These are phyloP conservation scores for Daldinia eschscholtzii DNA, from an alignment of 2,329 filamentous ascomycete genomes.

Conservation along the genomic window DNA sequence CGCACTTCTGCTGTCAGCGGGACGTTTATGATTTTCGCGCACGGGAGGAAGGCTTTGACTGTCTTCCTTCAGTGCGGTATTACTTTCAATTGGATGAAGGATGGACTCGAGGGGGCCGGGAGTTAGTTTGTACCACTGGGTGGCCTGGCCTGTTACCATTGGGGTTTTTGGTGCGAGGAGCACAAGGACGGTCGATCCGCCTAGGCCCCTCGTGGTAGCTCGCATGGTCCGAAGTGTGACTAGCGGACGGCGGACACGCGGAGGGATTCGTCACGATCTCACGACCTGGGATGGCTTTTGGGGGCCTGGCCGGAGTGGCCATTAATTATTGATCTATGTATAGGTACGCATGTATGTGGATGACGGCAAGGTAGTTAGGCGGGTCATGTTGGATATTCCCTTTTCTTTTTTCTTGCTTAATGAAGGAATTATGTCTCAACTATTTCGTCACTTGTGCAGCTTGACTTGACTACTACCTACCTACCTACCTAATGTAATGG, in stretches of 20 bases:
- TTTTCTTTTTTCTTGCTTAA: conserved; percentile 17
- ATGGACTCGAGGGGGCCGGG: conserved; percentile 33
- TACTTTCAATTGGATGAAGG: conserved; percentile 37
- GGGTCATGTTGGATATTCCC: conserved; percentile 31
- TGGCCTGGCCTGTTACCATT: conserved; percentile 20
- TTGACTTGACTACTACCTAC: not conserved
- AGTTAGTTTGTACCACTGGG: conserved; percentile 42
- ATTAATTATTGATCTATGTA: conserved; percentile 34
- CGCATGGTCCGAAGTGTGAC: conserved; percentile 28
- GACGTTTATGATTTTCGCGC: conserved; percentile 34
- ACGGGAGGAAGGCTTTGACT: conserved; percentile 10
- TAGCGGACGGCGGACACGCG: conserved; percentile 37
- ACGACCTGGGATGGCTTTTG: conserved; percentile 27
- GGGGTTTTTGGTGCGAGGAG: conserved; percentile 21
- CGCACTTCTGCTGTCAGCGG: conserved; percentile 54
- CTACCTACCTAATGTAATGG: not conserved
- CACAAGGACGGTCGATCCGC: conserved; percentile 37
- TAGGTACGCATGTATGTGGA: conserved; percentile 33
- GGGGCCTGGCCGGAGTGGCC: conserved; percentile 22
- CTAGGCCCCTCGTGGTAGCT: conserved; percentile 27
- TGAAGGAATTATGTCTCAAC: conserved; percentile 23
- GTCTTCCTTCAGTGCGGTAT: conserved; percentile 36
- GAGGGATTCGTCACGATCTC: conserved; percentile 39
- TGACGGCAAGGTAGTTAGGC: conserved; percentile 23
- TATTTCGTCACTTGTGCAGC: conserved; percentile 15